Evolutionary conservation across 305 asterid species (phyloP), one percentile per base, ranked within the genome.

Genomic region (Plantago lanceolata): DNA sequence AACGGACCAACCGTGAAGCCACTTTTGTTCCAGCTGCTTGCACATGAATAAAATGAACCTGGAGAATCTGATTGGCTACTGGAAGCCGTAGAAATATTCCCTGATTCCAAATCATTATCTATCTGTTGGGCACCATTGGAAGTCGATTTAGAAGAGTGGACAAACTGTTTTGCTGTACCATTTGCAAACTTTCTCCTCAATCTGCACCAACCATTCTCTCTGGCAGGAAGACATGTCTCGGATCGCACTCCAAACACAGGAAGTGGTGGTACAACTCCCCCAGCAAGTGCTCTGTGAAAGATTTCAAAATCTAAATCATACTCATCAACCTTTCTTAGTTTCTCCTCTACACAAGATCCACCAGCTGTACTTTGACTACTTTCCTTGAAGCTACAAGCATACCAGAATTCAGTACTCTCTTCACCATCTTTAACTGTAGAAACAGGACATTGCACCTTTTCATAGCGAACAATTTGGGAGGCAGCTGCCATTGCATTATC

Each of bases 211-310:
- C 87, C 81, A 71, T 84, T 83, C 74, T 86, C 93, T 59, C 88
- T 76, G 6, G 79, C 87, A 37, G 96, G 99, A 67, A 84, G 82
- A 67, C 75, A 76, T 1, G 82, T 86, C 79, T 83, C 94, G 1
- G 79, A 75, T 69, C 76, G 95, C 43, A 87, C 69, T 71, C 66
- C 94, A 2, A 84, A 75, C 15, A 81, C 69, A 18, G 95, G 89
- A 76, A 79, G 78, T 65, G 90, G 90, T 19, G 97, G 97, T 43
- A 84, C 85, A 49, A 88, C 79, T 16, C 96, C 97, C 61, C 90
- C 95, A 48, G 82, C 59, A 69, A 81, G 83, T 72, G 99, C 99
- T 65, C 71, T 75, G 8, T 77, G 79, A 73, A 88, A 94, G 57
- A 86, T 82, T 66, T 83, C 89, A 64, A 86, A 94, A 84, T 90